Evolutionary conservation across 768 basidiomycete genomes (phyloP).

Genomic region (Suillus cothurnatus): DNA sequence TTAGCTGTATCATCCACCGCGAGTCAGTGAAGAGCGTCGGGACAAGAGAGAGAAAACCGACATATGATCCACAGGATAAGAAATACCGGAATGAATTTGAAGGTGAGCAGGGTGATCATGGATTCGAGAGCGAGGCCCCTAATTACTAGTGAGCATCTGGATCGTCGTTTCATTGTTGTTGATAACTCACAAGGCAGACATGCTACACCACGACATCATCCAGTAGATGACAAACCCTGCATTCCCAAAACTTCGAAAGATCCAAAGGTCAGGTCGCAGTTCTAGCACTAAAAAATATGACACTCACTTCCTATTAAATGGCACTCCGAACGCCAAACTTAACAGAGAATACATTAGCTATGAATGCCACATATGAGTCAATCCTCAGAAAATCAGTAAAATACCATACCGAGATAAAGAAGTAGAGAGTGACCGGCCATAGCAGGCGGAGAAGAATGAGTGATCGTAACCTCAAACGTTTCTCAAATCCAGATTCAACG

Average conservation of each 20-base stretch:
- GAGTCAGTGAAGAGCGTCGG: background rate
- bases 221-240: constrained; percentile 65
- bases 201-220: constrained; percentile 63
- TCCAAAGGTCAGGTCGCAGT: constrained; percentile 3
- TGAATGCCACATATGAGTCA: background rate
- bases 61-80: constrained; percentile 67
- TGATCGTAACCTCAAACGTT: constrained; percentile 38
- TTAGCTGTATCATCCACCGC: constrained; percentile 41
- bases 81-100: constrained; percentile 58
- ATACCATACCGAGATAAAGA: constrained; percentile 41
- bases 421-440: constrained; percentile 43
- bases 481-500: constrained; percentile 39
- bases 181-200: constrained; percentile 55
- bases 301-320: constrained; percentile 50
- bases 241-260: constrained; percentile 41
- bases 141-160: background rate
- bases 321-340: constrained; percentile 60
- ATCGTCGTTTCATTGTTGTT: background rate
- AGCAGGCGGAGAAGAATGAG: constrained; percentile 43
- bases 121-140: constrained; percentile 67
- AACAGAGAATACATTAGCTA: constrained; percentile 62
- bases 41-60: constrained; percentile 29
- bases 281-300: background rate
- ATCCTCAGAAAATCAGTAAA: background rate
- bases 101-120: constrained; percentile 56